These are phyloP conservation scores for Hibiscus syriacus DNA, from an alignment of 345 rosid species.

Conservation along the genomic window DNA sequence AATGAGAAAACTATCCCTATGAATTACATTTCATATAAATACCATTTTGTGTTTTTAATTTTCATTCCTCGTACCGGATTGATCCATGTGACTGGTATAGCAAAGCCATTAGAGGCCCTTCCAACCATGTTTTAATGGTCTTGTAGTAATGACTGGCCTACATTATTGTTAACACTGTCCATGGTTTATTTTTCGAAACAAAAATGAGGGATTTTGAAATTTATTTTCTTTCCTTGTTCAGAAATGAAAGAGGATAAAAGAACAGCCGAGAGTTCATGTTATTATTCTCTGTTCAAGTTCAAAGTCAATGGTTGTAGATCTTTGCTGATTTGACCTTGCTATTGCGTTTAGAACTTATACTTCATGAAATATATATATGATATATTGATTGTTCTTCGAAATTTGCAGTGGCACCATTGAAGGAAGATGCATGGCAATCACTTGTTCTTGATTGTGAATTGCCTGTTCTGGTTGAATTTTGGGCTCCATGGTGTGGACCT, in stretches of 20 bases:
- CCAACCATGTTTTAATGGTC: not conserved
- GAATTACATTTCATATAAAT: too few relatives aligned
- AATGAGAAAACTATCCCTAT: too few relatives aligned
- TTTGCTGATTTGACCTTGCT: not conserved
- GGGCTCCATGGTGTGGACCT: constrained; percentile 92
- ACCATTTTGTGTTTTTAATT: too few relatives aligned
- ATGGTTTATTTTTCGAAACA: not conserved
- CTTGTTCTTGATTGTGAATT: constrained; percentile 45
- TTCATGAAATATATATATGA: not conserved
- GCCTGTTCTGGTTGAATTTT: constrained; percentile 61
- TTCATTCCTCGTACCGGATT: too few relatives aligned
- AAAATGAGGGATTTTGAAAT: not conserved
- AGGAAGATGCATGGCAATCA: constrained; percentile 57
- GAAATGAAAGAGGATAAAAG: not conserved
- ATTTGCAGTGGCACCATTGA: constrained; percentile 38
- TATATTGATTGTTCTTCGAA: not conserved
- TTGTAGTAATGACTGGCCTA: not conserved
- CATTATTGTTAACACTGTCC: not conserved
- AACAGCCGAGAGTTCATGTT: not conserved
- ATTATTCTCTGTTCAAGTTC: not conserved
- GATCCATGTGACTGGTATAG: too few relatives aligned
- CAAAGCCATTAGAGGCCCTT: not conserved
- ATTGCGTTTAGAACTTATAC: not conserved
- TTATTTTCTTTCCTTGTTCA: not conserved
- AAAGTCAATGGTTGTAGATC: not conserved